Conservation (phyloP, 208 protist species). For the Strigomonas galati region DNA sequence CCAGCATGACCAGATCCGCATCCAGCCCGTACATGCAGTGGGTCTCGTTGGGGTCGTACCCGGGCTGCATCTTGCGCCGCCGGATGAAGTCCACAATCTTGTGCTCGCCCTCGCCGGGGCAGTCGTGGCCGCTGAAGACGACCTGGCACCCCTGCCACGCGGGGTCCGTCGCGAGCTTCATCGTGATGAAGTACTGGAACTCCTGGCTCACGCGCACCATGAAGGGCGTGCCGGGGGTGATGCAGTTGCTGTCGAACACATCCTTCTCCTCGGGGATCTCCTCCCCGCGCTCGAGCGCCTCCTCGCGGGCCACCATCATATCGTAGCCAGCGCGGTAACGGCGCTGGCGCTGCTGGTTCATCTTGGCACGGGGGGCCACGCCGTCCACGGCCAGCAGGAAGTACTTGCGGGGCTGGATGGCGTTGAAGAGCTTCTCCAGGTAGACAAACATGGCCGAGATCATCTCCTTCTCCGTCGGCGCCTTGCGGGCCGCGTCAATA, state of each 20-base stretch:
- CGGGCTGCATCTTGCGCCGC: conserved; percentile 82
- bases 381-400: conserved; percentile 98
- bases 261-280: conserved; percentile 80
- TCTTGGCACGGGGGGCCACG: conserved; percentile 98
- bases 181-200: conserved; percentile 95
- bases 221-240: conserved; percentile 98
- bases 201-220: conserved; percentile 93
- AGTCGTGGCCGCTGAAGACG: conserved; percentile 93
- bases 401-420: conserved; percentile 94
- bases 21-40: conserved; percentile 99
- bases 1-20: conserved; percentile 98
- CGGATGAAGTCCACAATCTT: conserved; percentile 99
- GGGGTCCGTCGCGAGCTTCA: conserved; percentile 90
- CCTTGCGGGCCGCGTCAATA: conserved; percentile 65
- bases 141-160: conserved; percentile 93
- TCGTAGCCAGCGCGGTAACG: conserved; percentile 92
- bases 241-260: conserved; percentile 97
- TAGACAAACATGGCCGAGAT: conserved; percentile 95
- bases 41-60: conserved; percentile 93
- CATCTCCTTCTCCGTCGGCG: conserved; percentile 95
- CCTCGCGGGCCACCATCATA: conserved; percentile 80
- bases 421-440: conserved; percentile 96
- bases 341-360: conserved; percentile 99
- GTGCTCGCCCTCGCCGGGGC: conserved; percentile 99
- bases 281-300: conserved; percentile 55